Percentiles rank a stretch among this genome's conserved stretches.
phyloP scores from a whole-genome alignment of 257 asterid genomes.

The Petrea volubilis region DNA sequence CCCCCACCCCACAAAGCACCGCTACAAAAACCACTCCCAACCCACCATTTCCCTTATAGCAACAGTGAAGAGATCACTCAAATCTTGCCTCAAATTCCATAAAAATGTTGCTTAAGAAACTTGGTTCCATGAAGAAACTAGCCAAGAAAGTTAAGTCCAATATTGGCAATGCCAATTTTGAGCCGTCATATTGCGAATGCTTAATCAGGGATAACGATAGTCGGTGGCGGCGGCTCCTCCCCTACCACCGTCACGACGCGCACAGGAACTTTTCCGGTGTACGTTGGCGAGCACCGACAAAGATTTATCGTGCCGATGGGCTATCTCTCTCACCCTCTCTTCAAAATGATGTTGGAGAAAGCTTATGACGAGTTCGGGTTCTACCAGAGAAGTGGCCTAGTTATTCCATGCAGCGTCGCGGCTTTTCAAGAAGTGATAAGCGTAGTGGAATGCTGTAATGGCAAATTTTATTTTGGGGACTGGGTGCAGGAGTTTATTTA shows the following conservation, averaged over 20 bases:
- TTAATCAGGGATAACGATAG: constrained; percentile 31
- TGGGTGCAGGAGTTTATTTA: constrained; percentile 51
- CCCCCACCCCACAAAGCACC: constrained; percentile 25
- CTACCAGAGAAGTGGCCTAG: constrained; percentile 50
- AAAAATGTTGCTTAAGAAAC: constrained; percentile 55
- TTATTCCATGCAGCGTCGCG: constrained; percentile 59
- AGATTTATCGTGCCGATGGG: constrained; percentile 59
- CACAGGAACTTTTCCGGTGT: constrained; percentile 54
- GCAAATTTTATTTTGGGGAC: constrained; percentile 56
- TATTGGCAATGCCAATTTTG: not conserved
- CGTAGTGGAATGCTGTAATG: constrained; percentile 56
- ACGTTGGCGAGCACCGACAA: constrained; percentile 64
- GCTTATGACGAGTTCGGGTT: constrained; percentile 71
- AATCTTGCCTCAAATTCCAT: not conserved
- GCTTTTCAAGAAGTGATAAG: constrained; percentile 54
- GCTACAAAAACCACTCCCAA: constrained; percentile 31
- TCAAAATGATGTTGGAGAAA: constrained; percentile 71
- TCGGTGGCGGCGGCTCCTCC: constrained; percentile 23
- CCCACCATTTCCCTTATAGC: constrained; percentile 21
- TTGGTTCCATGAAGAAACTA: constrained; percentile 63
- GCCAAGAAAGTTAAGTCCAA: constrained; percentile 48
- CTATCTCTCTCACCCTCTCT: constrained; percentile 70
- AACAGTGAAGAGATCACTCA: constrained; percentile 19
- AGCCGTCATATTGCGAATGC: constrained; percentile 26
- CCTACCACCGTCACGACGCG: constrained; percentile 32